A percentile compares a stretch with the other conserved stretches of the same genome.
Conservation (phyloP, 2,329 filamentous ascomycete species). For the Didymella exigua region DNA sequence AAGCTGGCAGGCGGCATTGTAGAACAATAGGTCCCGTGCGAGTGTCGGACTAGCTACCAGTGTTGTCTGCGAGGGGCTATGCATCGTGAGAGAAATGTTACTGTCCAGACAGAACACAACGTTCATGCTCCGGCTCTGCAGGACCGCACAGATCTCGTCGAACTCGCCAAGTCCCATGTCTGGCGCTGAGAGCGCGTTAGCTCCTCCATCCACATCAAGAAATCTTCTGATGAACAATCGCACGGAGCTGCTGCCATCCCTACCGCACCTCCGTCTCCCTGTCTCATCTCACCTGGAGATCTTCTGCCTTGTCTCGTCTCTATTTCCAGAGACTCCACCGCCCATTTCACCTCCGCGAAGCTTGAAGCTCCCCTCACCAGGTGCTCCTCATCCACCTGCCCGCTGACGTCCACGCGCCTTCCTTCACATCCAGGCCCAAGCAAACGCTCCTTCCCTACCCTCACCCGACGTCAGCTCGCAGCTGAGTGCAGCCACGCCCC, state of each 20-base stretch:
- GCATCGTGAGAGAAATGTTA: neutral
- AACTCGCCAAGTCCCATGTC: constrained; percentile 26
- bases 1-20: constrained; percentile 1
- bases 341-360: constrained; percentile 26
- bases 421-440: constrained; percentile 13
- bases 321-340: constrained; percentile 24
- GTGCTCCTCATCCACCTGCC: constrained; percentile 30
- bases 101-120: neutral
- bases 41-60: neutral
- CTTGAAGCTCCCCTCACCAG: constrained; percentile 24
- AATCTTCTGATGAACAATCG: constrained; percentile 35
- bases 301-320: constrained; percentile 25
- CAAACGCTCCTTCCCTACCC: constrained; percentile 20
- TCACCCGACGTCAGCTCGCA: constrained; percentile 17
- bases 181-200: constrained; percentile 30
- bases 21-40: neutral
- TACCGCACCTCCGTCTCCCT: constrained; percentile 32
- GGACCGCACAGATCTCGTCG: constrained; percentile 22
- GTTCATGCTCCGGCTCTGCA: constrained; percentile 12
- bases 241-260: constrained; percentile 36
- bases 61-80: neutral
- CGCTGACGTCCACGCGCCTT: constrained; percentile 32
- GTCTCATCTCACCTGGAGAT: constrained; percentile 32
- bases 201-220: constrained; percentile 40
- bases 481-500: constrained; percentile 14